Evolutionary conservation across 306 rosid species (phyloP).

Genomic region (Cucumis cinereus): DNA sequence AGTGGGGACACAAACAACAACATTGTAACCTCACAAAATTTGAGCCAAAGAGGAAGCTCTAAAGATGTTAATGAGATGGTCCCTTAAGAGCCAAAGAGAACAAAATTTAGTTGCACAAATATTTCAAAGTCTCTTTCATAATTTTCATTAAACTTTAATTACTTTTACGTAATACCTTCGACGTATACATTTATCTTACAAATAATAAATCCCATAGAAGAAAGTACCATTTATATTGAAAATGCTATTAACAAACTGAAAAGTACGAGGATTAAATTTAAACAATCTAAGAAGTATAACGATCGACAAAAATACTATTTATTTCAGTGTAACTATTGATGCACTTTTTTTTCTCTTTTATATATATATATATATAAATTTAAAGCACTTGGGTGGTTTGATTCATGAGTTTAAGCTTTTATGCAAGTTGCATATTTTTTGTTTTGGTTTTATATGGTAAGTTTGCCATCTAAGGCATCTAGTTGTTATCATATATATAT

Average conservation of each 20-base stretch:
- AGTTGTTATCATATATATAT: background rate
- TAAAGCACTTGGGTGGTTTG: background rate
- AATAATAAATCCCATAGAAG: too few relatives aligned
- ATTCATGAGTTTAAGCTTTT: background rate
- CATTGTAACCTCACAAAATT: background rate
- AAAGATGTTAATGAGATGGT: background rate
- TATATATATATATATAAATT: background rate
- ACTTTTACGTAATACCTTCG: background rate
- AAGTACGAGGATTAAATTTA: too few relatives aligned
- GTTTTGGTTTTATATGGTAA: background rate
- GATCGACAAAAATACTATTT: too few relatives aligned
- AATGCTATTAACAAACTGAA: too few relatives aligned
- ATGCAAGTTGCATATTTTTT: background rate
- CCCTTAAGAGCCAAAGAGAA: background rate
- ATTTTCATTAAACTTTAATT: background rate
- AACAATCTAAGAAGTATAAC: too few relatives aligned
- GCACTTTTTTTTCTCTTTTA: background rate
- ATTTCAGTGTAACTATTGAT: background rate
- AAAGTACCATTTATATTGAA: too few relatives aligned
- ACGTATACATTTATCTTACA: too few relatives aligned
- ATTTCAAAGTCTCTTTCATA: background rate
- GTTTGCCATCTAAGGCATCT: background rate
- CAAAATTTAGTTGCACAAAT: background rate
- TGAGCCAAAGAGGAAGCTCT: background rate
- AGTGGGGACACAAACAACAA: background rate